A percentile compares a stretch with the other conserved stretches of the same genome.
Evolutionary conservation across 176 grass and related monocot genomes (phyloP).

Genomic region (Paspalum notatum): DNA sequence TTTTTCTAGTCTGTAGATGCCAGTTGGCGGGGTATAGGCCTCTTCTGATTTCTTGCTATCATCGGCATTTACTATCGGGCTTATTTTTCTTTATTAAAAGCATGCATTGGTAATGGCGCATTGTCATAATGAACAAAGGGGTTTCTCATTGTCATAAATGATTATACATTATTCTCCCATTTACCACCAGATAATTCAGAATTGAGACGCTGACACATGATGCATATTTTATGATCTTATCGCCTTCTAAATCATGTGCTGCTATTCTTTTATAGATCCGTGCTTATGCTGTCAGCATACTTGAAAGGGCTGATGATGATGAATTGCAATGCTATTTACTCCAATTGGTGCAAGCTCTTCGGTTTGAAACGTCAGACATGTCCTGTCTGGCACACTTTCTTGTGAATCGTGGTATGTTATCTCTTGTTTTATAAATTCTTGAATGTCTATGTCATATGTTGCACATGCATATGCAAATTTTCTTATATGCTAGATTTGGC

Average conservation of each 20-base stretch:
- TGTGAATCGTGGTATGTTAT: slow-evolving; percentile 65
- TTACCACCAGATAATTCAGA: background rate
- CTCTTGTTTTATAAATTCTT: background rate
- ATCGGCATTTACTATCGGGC: no score
- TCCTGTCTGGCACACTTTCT: slow-evolving; percentile 83
- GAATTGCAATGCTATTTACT: slow-evolving; percentile 92
- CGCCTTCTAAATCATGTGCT: background rate
- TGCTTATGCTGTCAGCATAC: slow-evolving; percentile 83
- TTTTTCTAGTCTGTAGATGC: background rate
- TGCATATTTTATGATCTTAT: slow-evolving; percentile 16
- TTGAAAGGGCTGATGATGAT: slow-evolving; percentile 93
- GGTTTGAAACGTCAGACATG: slow-evolving; percentile 87
- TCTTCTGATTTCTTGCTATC: no score
- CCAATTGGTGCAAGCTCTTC: slow-evolving; percentile 92
- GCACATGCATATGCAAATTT: background rate
- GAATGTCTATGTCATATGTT: background rate
- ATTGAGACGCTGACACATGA: background rate
- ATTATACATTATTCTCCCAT: background rate
- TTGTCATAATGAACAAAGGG: background rate
- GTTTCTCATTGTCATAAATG: slow-evolving; percentile 1
- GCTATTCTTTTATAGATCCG: slow-evolving; percentile 59
- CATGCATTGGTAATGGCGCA: background rate
- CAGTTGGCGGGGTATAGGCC: background rate
- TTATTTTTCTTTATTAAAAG: background rate
- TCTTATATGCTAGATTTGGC: background rate